Percentiles rank a stretch among this genome's conserved stretches.
Conservation (phyloP, 2,329 filamentous ascomycete species). For the Colletotrichum sp. region DNA sequence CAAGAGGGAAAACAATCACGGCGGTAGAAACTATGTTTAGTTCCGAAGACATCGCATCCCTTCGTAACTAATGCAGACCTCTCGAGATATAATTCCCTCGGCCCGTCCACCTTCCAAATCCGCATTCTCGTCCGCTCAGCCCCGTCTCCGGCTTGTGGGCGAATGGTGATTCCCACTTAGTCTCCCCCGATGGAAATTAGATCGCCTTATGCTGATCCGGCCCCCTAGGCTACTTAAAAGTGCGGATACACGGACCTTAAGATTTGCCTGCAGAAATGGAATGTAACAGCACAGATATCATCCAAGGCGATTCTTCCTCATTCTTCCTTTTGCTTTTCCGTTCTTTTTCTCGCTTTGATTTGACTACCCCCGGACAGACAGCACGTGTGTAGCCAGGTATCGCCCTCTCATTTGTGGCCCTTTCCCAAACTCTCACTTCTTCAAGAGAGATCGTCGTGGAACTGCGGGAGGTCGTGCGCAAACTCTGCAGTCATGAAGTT, state of each 20-base stretch:
- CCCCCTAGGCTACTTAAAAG: neutral
- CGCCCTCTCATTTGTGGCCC: neutral
- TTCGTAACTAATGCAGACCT: neutral
- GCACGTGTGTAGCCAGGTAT: neutral
- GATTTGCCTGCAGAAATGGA: neutral
- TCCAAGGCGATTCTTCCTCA: neutral
- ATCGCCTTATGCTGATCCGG: neutral
- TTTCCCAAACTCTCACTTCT: neutral
- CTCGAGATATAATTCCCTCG: neutral
- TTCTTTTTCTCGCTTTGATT: neutral
- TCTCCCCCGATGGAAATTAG: neutral
- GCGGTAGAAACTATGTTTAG: neutral
- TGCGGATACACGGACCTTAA: neutral
- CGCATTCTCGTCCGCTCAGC: neutral
- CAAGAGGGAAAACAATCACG: neutral
- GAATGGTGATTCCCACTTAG: neutral
- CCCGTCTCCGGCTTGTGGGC: neutral
- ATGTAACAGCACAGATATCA: neutral
- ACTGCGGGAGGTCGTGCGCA: neutral
- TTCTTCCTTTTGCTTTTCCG: neutral
- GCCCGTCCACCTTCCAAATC: neutral
- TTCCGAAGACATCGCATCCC: neutral
- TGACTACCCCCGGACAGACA: neutral
- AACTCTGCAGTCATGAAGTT: conserved; percentile 2
- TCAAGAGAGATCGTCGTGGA: neutral